A percentile compares a stretch with the other conserved stretches of the same genome.
Evolutionary conservation across 164 flowering plant genomes (phyloP).

Genomic region (Hamamelis virginiana): DNA sequence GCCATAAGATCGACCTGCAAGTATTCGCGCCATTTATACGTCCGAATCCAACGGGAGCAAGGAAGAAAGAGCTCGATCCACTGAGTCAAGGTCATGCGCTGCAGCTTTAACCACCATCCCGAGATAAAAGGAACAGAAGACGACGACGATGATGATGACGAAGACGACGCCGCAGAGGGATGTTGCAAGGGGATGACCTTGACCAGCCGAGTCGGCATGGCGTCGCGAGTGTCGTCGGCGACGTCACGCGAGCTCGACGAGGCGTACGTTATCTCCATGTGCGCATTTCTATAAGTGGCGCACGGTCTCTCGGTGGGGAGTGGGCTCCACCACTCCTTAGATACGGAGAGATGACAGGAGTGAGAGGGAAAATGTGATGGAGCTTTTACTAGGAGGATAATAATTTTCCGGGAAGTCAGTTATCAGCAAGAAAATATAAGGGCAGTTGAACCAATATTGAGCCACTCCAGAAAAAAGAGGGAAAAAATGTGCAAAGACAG

Average conservation of each 20-base stretch:
- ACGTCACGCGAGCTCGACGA: constrained; percentile 57
- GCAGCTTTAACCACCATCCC: constrained; percentile 44
- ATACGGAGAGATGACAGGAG: too few relatives aligned
- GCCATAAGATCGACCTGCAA: constrained; percentile 83
- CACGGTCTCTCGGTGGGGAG: too few relatives aligned
- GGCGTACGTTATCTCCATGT: constrained; percentile 77
- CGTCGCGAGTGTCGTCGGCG: constrained; percentile 9
- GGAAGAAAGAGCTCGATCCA: constrained; percentile 77
- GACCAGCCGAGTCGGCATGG: constrained; percentile 41
- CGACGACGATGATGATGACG: constrained; percentile 10
- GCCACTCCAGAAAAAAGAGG: too few relatives aligned
- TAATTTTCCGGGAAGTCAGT: too few relatives aligned
- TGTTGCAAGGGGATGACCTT: constrained; percentile 65
- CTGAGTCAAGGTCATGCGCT: constrained; percentile 45
- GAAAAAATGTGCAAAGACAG: too few relatives aligned
- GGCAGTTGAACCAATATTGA: too few relatives aligned
- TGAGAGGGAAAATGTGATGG: too few relatives aligned
- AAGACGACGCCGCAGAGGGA: constrained; percentile 23
- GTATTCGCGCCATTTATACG: constrained; percentile 75
- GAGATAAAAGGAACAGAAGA: constrained; percentile 16
- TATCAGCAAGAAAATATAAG: too few relatives aligned
- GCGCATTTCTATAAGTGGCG: constrained; percentile 1
- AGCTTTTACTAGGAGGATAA: too few relatives aligned
- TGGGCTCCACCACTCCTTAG: too few relatives aligned
- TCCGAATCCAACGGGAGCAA: constrained; percentile 80